Base-by-base conservation (phyloP, 73 alveolate species). In the Paramecium caudatum region DNA sequence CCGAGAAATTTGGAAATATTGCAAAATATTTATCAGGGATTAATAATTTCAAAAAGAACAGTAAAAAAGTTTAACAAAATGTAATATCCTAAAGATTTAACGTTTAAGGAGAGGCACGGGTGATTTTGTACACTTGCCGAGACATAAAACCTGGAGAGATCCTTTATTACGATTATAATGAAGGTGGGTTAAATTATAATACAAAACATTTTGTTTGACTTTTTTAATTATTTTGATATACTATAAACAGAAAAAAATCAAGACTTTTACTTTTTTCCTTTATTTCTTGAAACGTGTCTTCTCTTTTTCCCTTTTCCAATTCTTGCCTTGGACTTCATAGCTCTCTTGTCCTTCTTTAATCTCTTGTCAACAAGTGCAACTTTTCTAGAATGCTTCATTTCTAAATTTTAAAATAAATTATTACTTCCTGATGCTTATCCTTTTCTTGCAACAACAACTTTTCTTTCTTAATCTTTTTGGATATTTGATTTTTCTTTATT, bases 321-420 rank as follows among this genome's bases (percentile, higher is more conserved):
- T 37, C 46, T 94, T 91, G 95, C 96, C 46, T 92, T 90, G 1
- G 95, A 93, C 84, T 95, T 93, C n/a, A 85, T 15, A 36, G 98
- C 97, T 48, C 97, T 85, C 74, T 91, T 91, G 88, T 97, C 99
- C 74, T 97, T 96, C 93, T 96, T 97, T 90, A 97, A 48, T 92
- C 99, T 97, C 86, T 94, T 95, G 93, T 97, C 99, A 30, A 97
- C 99, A 86, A 93, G 93, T 84, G 94, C 95, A 61, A 90, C 91
- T 82, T 82, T 82, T 47, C 98, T 93, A 30, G 95, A 78, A 30
- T 90, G 94, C 69, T 96, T 96, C 0, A 36, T 6, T 65, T 65
- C 83, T 65, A 62, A 93, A 93, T 82, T 85, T 81, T 47, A 49
- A 46, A 30, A 30, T 49, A 65, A 3, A 48, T 34, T 1, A 5